phyloP scores from a whole-genome alignment of 2,329 filamentous ascomycete genomes.

The Ambrosiella cleistominuta region DNA sequence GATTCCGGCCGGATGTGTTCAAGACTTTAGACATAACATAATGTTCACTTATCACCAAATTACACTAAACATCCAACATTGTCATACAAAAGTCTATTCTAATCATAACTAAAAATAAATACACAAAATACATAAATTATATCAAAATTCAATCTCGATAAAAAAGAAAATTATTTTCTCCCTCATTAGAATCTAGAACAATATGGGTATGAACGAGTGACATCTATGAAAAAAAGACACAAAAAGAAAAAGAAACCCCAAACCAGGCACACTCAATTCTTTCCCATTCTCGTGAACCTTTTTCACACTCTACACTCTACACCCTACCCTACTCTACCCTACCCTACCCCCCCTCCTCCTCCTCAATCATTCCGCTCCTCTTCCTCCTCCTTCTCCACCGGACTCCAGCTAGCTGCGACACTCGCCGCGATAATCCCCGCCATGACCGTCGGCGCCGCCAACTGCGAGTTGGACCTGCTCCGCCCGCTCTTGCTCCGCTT shows the following conservation, averaged over 20 bases:
- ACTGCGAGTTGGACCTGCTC: conserved; percentile 49
- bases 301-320: too few relatives aligned
- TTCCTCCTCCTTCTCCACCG: conserved; percentile 34
- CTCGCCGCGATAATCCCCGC: conserved; percentile 66
- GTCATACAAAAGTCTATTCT: too few relatives aligned
- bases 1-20: too few relatives aligned
- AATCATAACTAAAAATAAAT: neutral
- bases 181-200: neutral
- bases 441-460: conserved; percentile 63
- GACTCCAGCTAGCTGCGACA: conserved; percentile 61
- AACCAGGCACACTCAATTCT: neutral
- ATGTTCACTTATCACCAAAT: too few relatives aligned
- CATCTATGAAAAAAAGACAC: neutral
- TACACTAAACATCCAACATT: too few relatives aligned
- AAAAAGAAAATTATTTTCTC: neutral
- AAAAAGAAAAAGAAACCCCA: neutral
- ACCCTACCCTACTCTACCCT: too few relatives aligned
- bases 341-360: too few relatives aligned
- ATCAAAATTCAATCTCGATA: neutral
- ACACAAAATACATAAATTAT: neutral
- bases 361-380: conserved; percentile 11
- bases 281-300: too few relatives aligned
- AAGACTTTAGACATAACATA: too few relatives aligned
- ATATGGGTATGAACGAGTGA: too few relatives aligned
- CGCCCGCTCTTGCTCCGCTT: conserved; percentile 38